Base-by-base conservation (phyloP, 495 filamentous ascomycete genomes). In the Aspergillus ostianus region DNA sequence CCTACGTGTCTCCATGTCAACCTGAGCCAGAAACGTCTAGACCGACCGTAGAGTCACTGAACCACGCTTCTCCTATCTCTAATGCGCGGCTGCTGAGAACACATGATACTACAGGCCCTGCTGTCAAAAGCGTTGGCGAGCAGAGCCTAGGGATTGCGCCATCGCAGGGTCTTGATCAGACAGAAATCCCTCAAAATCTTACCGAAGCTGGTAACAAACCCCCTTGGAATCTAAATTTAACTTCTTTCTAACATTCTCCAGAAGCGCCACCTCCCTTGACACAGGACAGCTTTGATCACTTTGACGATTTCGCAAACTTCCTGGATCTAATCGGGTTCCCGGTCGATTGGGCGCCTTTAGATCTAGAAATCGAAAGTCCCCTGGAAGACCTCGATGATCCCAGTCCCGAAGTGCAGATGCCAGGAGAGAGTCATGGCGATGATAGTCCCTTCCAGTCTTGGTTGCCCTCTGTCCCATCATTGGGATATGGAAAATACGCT, bases 261-360 rank as follows among this genome's bases (percentile, higher is more conserved):
- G 53, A 56, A 18, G 36, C 46, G 18, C 46, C 18, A 13, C 18
- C 46, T 26, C 18, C 18, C 6, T 41, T 56, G 19, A 21, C 53
- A 13, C 53, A 32, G 41, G 53, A 56, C 20, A 41, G 44, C 41
- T 41, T 45, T 17, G 53, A 56, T 26, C 49, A 54, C 21, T 59
- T 59, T 17, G 44, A 52, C 9, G 57, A 53, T 10, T 59, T 59
- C 29, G 53, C 57, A 4, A 59, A 52, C 41, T 59, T 59, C 15
- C 32, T 59, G 12, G 57, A 59, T 36, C 23, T 52, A 4, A 52
- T 59, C 32, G 57, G 57, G 4, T 19, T 59, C 15, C 50, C 50
- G 17, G 41, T 50, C 0, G 57, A 53, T 30, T 59, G 50, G 57
- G 53, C 36, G 6, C 53, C 53, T 12, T 21, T 47, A 7, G 46